Evolutionary conservation across 2,329 filamentous ascomycete species (phyloP).

Genomic region (Trichoderma guizhouense): DNA sequence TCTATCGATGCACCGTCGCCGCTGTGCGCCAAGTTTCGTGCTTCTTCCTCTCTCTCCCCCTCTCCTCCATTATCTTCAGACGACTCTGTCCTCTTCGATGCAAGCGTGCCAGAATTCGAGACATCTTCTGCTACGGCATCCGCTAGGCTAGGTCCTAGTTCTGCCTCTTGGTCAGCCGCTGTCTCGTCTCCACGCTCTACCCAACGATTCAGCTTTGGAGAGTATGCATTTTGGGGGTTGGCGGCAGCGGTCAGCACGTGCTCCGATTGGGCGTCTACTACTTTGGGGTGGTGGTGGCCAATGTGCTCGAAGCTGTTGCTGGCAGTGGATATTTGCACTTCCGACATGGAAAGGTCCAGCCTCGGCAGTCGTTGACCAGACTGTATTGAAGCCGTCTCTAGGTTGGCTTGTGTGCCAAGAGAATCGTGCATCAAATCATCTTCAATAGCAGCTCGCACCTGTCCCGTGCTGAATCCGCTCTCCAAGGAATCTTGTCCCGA

Average conservation of each 20-base stretch:
- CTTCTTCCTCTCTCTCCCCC: background rate
- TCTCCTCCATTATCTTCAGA: background rate
- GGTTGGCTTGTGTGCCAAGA: constrained; percentile 17
- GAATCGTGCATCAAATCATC: constrained; percentile 22
- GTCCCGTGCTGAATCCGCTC: constrained; percentile 30
- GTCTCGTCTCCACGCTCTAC: background rate
- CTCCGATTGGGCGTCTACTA: background rate
- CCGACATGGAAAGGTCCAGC: constrained; percentile 24
- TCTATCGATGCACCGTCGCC: background rate
- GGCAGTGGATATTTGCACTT: constrained; percentile 25
- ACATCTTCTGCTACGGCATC: constrained; percentile 7
- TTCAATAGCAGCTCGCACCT: constrained; percentile 29
- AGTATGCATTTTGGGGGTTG: background rate
- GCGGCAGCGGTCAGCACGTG: background rate
- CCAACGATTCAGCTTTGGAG: background rate
- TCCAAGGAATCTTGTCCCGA: constrained; percentile 16
- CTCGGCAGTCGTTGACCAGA: constrained; percentile 28
- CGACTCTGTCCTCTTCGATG: constrained; percentile 8
- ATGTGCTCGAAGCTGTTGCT: constrained; percentile 23
- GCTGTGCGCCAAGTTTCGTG: background rate
- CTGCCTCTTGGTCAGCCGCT: constrained; percentile 23
- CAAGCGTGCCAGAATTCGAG: background rate
- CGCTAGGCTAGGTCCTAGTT: constrained; percentile 16
- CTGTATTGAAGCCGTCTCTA: constrained; percentile 29
- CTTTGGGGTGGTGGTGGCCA: constrained; percentile 4